Conservation (phyloP, 306 rosid species). For the Arachis hypogaea region DNA sequence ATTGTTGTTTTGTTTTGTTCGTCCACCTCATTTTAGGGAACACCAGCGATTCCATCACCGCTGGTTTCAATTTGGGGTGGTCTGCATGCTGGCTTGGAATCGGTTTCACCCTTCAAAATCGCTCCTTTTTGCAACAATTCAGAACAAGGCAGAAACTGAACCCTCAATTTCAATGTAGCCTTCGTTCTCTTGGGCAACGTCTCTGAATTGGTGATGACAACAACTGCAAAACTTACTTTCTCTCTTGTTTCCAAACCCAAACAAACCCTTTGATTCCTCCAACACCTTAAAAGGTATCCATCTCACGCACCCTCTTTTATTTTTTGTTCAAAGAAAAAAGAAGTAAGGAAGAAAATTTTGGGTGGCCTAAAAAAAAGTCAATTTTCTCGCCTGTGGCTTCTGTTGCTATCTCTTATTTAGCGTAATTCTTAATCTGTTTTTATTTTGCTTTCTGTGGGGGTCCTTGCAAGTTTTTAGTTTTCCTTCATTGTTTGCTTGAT, state of each 20-base stretch:
- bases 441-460: constrained; percentile 24
- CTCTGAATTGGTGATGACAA: constrained; percentile 17
- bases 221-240: constrained; percentile 28
- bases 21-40: constrained; percentile 33
- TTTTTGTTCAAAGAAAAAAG: background rate
- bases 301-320: constrained; percentile 39
- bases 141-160: background rate
- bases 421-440: constrained; percentile 23
- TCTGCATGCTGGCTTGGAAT: background rate
- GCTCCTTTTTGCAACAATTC: constrained; percentile 22
- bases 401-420: constrained; percentile 23
- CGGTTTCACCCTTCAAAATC: constrained; percentile 35
- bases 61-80: constrained; percentile 7
- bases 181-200: constrained; percentile 28
- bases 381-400: constrained; percentile 45
- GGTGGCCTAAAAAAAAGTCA: constrained; percentile 46
- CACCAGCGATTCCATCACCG: constrained; percentile 34
- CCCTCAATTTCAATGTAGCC: background rate
- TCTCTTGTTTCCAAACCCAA: constrained; percentile 33
- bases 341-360: background rate
- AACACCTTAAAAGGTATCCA: constrained; percentile 35
- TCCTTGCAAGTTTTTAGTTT: constrained; percentile 23
- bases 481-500: constrained; percentile 13
- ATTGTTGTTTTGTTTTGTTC: background rate
- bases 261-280: constrained; percentile 43